phyloP scores from a whole-genome alignment of 2,329 filamentous ascomycete genomes.

The Aschersonia sp. region DNA sequence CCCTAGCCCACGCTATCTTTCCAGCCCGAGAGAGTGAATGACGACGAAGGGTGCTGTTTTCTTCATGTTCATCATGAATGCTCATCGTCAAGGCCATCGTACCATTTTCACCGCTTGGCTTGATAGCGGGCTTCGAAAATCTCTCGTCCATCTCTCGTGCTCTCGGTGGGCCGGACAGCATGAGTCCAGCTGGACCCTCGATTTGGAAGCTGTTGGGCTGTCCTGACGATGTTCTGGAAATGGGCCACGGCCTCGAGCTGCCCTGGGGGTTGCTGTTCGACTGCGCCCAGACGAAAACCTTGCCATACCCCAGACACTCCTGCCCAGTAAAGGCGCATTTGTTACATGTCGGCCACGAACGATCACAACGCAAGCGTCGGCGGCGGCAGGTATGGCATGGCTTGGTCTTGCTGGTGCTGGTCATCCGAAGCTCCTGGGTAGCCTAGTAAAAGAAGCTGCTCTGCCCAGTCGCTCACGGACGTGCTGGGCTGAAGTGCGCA shows the following conservation, averaged over 20 bases:
- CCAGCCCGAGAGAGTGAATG: no score
- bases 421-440: conserved; percentile 8
- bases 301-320: conserved; percentile 47
- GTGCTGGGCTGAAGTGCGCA: no score
- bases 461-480: no score
- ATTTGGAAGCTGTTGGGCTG: conserved; percentile 1
- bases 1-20: neutral
- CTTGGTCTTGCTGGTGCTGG: conserved; percentile 22
- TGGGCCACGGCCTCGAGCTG: conserved; percentile 22
- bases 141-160: neutral
- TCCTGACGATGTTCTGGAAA: conserved; percentile 5
- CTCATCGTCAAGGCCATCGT: no score
- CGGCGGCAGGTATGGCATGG: conserved; percentile 49
- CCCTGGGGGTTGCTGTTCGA: conserved; percentile 31
- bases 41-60: no score
- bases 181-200: neutral
- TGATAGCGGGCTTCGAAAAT: no score
- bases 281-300: conserved; percentile 44
- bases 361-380: conserved; percentile 46
- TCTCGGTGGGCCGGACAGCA: neutral
- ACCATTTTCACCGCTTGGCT: no score
- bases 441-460: neutral
- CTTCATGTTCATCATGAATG: no score
- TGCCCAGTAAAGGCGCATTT: conserved; percentile 42
- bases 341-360: conserved; percentile 41